A percentile compares a stretch with the other conserved stretches of the same genome.
Conservation (phyloP, 2,329 filamentous ascomycete genomes). For the Penicillium nordicum region DNA sequence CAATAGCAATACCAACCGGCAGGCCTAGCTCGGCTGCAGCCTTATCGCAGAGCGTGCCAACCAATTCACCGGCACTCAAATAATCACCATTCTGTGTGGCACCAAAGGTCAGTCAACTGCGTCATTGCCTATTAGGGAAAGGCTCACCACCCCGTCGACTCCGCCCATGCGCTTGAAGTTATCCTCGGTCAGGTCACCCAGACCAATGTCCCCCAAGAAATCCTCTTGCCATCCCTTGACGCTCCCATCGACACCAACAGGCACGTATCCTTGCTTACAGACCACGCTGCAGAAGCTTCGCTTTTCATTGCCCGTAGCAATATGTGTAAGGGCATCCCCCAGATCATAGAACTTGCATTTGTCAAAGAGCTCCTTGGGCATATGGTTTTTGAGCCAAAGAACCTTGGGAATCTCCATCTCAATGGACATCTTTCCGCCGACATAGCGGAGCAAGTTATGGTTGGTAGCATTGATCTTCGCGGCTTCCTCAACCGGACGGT, state of each 20-base stretch:
- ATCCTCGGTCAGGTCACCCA: slow-evolving; percentile 78
- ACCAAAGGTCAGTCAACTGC: slow-evolving; percentile 11
- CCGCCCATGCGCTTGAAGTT: slow-evolving; percentile 92
- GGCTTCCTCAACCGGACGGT: slow-evolving; percentile 85
- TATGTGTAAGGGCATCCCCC: slow-evolving; percentile 85
- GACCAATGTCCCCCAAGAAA: slow-evolving; percentile 80
- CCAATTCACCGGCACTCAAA: slow-evolving; percentile 84
- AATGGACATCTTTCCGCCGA: slow-evolving; percentile 96
- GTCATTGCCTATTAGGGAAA: slow-evolving; percentile 31
- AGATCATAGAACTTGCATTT: slow-evolving; percentile 97
- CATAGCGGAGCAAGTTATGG: slow-evolving; percentile 91
- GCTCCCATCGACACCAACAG: slow-evolving; percentile 94
- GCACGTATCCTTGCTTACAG: slow-evolving; percentile 95
- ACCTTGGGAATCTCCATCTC: slow-evolving; percentile 99
- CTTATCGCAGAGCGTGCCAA: slow-evolving; percentile 78
- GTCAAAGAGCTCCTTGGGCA: slow-evolving; percentile 85
- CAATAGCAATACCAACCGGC: slow-evolving; percentile 81
- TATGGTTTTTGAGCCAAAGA: slow-evolving; percentile 96
- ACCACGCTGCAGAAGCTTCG: slow-evolving; percentile 94
- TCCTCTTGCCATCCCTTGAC: slow-evolving; percentile 98
- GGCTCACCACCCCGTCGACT: slow-evolving; percentile 86
- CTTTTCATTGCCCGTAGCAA: slow-evolving; percentile 88
- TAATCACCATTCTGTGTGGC: slow-evolving; percentile 76
- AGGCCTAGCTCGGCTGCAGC: slow-evolving; percentile 81
- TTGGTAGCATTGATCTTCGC: slow-evolving; percentile 88